Evolutionary conservation across 2,329 filamentous ascomycete genomes (phyloP).

Genomic region (Elsinoe batatas): DNA sequence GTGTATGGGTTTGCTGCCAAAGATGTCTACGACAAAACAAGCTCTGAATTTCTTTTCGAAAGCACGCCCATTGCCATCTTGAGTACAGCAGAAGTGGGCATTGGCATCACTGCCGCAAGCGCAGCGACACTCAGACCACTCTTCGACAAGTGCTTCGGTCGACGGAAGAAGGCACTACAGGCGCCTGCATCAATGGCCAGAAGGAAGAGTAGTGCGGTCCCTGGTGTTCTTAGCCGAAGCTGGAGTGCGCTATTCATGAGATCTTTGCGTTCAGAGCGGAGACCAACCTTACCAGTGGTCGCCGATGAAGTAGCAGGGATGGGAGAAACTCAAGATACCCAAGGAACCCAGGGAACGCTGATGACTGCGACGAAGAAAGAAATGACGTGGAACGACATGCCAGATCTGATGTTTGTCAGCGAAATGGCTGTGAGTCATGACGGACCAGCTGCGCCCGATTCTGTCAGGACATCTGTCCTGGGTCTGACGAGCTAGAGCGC

Average conservation of each 20-base stretch:
- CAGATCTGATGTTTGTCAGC: not conserved
- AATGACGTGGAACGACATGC: not conserved
- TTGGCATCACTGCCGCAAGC: conserved; percentile 27
- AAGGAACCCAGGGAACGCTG: not conserved
- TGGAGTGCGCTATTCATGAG: not conserved
- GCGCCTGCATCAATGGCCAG: not conserved
- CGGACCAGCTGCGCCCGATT: not conserved
- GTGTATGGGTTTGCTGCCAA: not conserved
- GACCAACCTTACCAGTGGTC: not conserved
- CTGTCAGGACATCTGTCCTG: too few species aligned
- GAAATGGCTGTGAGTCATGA: not conserved
- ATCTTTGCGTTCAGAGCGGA: not conserved
- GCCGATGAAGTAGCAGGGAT: not conserved
- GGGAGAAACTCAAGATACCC: not conserved
- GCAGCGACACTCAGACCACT: conserved; percentile 27
- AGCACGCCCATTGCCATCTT: conserved; percentile 23
- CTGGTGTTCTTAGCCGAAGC: not conserved
- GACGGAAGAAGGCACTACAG: not conserved
- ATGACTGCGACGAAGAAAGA: not conserved
- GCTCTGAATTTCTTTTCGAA: conserved; percentile 20
- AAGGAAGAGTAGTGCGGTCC: not conserved
- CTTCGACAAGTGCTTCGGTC: conserved; percentile 16
- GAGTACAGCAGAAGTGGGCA: conserved; percentile 26
- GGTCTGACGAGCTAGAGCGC: too few species aligned
- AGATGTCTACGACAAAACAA: not conserved